These are phyloP conservation scores for Sugiyamaella mastotermitis DNA, from an alignment of 805 yeast species.

Conservation along the genomic window DNA sequence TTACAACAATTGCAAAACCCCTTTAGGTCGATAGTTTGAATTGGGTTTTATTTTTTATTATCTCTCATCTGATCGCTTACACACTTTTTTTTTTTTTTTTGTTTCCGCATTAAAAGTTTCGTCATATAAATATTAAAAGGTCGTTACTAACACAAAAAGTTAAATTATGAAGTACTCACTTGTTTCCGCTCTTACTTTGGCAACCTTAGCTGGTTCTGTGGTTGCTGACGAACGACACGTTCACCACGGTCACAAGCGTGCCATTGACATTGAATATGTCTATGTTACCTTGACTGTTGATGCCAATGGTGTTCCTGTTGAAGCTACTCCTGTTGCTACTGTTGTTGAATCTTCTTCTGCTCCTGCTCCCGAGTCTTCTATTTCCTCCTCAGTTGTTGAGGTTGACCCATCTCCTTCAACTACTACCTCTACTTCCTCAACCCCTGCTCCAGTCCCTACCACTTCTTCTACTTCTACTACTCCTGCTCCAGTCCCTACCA, in stretches of 20 bases:
- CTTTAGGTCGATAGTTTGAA: no score
- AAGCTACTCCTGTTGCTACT: conserved; percentile 25
- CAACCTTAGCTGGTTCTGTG: conserved; percentile 10
- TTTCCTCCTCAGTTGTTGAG: conserved; percentile 17
- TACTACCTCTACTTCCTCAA: conserved; percentile 26
- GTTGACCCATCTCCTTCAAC: conserved; percentile 27
- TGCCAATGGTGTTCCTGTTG: conserved; percentile 32
- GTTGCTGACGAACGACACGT: conserved; percentile 33
- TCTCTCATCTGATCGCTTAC: background rate
- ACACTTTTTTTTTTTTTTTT: background rate
- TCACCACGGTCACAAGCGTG: conserved; percentile 51
- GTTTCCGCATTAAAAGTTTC: no score
- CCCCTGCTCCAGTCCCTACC: conserved; percentile 19
- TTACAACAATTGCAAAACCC: no score
- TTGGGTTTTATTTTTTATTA: no score
- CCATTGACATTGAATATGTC: conserved; percentile 38
- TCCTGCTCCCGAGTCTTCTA: conserved; percentile 19
- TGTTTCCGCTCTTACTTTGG: conserved; percentile 8
- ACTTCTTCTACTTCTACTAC: conserved; percentile 18
- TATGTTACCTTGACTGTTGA: conserved; percentile 42
- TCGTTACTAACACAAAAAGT: background rate
- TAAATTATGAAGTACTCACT: conserved; percentile 15
- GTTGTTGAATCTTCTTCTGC: conserved; percentile 17
- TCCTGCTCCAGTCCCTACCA: conserved; percentile 20
- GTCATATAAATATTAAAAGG: no score